Conservation (phyloP, 2,329 filamentous ascomycete species). For the Phaeophleospora eucalypticola region DNA sequence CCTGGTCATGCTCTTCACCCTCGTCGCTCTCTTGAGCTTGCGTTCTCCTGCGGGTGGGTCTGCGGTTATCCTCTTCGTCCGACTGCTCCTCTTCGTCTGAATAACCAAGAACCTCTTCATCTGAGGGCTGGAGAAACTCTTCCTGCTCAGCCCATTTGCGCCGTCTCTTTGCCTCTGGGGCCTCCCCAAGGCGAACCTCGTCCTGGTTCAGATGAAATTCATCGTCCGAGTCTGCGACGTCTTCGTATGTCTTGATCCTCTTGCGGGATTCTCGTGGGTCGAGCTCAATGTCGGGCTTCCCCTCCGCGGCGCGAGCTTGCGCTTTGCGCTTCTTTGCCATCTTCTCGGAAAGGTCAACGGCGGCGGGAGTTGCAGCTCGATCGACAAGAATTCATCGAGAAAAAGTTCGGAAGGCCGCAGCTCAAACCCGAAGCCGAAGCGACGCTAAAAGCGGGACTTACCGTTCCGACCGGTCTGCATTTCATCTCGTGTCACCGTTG, state of each 20-base stretch:
- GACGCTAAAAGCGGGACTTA: too few relatives aligned
- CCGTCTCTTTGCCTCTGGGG: constrained; percentile 70
- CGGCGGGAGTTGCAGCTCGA: too few relatives aligned
- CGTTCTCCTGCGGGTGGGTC: constrained; percentile 54
- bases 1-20: constrained; percentile 28
- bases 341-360: too few relatives aligned
- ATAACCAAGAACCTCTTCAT: constrained; percentile 60
- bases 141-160: constrained; percentile 67
- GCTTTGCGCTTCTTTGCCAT: constrained; percentile 48
- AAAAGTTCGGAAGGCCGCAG: not conserved
- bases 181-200: constrained; percentile 79
- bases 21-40: constrained; percentile 61
- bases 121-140: constrained; percentile 54
- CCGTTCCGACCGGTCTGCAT: too few relatives aligned
- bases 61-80: constrained; percentile 50
- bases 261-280: constrained; percentile 48
- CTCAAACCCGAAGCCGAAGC: not conserved
- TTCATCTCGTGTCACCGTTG: too few relatives aligned
- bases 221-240: constrained; percentile 90
- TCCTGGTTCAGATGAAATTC: constrained; percentile 87
- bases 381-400: too few relatives aligned
- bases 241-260: constrained; percentile 61
- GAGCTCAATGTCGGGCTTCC: constrained; percentile 7
- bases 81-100: constrained; percentile 43
- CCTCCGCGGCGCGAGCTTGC: constrained; percentile 7